phyloP scores from a whole-genome alignment of 805 yeast species.

The Kodamaea sagamina region DNA sequence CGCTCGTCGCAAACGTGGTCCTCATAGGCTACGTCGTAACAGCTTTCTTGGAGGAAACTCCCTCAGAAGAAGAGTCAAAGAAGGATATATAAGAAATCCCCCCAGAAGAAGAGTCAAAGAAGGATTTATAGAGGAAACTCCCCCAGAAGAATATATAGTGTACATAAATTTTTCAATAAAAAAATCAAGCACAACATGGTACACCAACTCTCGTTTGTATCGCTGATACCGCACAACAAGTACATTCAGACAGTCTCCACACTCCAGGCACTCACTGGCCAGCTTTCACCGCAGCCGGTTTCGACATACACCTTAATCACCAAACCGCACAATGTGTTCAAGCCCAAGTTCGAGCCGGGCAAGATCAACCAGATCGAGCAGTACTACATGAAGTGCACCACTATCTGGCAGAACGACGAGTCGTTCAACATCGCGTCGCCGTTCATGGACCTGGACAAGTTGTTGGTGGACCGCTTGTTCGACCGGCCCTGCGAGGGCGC shows the following conservation, averaged over 20 bases:
- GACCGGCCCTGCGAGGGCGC: conserved; percentile 8
- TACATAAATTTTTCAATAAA: conserved; percentile 1
- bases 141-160: not conserved
- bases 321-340: conserved; percentile 52
- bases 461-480: conserved; percentile 35
- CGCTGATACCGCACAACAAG: conserved; percentile 45
- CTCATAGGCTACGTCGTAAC: conserved; percentile 70
- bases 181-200: conserved; percentile 43
- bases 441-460: conserved; percentile 19
- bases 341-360: conserved; percentile 56
- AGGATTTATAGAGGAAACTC: conserved; percentile 9
- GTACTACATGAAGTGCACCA: conserved; percentile 50
- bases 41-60: conserved; percentile 69
- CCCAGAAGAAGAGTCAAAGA: conserved; percentile 22
- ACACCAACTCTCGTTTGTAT: conserved; percentile 52
- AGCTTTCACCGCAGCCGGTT: conserved; percentile 44
- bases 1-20: conserved; percentile 72
- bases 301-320: conserved; percentile 52
- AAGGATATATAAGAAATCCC: conserved; percentile 10
- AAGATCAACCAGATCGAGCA: conserved; percentile 60
- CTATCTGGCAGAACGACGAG: conserved; percentile 45
- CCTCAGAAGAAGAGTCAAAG: conserved; percentile 26
- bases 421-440: conserved; percentile 30
- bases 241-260: conserved; percentile 48
- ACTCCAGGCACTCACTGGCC: conserved; percentile 54